These are phyloP conservation scores for Xanthoparmelia taractica DNA, from an alignment of 495 filamentous ascomycete species.

Conservation along the genomic window DNA sequence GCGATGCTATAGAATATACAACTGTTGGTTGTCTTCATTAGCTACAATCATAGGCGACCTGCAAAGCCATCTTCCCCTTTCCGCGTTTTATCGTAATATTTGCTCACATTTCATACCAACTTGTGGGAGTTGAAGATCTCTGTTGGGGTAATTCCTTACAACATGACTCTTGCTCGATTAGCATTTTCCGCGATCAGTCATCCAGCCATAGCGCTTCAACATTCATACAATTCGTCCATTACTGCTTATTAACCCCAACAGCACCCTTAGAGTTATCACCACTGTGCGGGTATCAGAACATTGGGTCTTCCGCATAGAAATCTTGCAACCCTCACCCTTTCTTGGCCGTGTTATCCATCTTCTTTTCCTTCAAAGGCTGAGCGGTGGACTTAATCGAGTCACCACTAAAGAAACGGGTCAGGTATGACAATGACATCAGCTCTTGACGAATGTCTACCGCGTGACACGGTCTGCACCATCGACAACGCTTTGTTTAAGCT, in stretches of 20 bases:
- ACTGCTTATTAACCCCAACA: background rate
- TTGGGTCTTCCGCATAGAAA: background rate
- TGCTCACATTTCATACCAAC: too few species aligned
- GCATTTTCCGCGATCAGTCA: too few species aligned
- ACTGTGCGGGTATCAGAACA: background rate
- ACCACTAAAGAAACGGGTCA: background rate
- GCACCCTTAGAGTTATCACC: background rate
- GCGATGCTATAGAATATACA: background rate
- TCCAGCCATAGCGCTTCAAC: too few species aligned
- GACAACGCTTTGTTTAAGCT: constrained; percentile 53
- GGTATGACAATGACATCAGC: background rate
- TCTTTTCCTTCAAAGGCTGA: background rate
- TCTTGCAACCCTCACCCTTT: background rate
- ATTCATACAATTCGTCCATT: background rate
- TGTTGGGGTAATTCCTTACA: too few species aligned
- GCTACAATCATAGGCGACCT: background rate
- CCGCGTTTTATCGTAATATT: too few species aligned
- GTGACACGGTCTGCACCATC: constrained; percentile 35
- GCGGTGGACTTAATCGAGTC: background rate
- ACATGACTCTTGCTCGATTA: too few species aligned
- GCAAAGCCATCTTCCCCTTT: too few species aligned
- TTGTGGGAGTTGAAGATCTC: too few species aligned
- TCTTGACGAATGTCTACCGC: background rate
- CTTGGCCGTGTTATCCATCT: background rate
- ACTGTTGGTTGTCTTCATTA: background rate